Evolutionary conservation across 176 grass and related monocot genomes (phyloP), one percentile per base, ranked within the genome.

Genomic region (Oryza meridionalis): DNA sequence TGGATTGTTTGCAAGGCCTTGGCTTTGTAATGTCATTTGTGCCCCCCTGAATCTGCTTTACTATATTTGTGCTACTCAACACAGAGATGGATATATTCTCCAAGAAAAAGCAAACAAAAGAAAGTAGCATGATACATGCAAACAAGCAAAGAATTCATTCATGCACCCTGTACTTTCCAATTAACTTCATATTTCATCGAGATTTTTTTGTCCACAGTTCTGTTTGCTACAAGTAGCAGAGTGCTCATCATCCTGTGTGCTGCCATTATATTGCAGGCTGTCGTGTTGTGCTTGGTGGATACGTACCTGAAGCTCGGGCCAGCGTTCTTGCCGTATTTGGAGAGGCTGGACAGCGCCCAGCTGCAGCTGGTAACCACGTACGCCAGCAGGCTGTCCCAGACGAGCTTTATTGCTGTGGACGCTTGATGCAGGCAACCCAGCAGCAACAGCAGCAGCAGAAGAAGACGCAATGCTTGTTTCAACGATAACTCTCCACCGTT

Each of bases 271-370:
- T 33, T 90, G 73, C 92, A 89, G 88, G 91, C 77, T 68, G 86
- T 86, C 4, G 87, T 91, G 75, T 83, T 91, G 50, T 91, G 92
- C 84, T 80, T 94, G 86, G 94, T 92, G 84, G 88, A 91, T 65
- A 84, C 91, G n/a, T 97, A 97, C 51, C 84, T 92, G 29, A 92
- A 91, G 85, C 94, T 97, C 51, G 94, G 94, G 9, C 80, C 92
- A 33, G 9, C 91, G 22, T 92, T 95, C 80, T 45, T 81, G 72
- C 85, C 85, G 72, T 82, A 82, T 15, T 42, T 81, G 77, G 85
- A 86, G 63, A 15, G 85, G 11, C 85, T 81, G 45, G 85, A 81
- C 85, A 68, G 33, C 70, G 45, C 77, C 47, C 77, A 75, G 77
- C 85, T 75, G 85, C 85, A 87, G 77, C 70, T 81, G 22, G 77